Conservation (phyloP, 257 asterid species). For the Nicotiana undulata region DNA sequence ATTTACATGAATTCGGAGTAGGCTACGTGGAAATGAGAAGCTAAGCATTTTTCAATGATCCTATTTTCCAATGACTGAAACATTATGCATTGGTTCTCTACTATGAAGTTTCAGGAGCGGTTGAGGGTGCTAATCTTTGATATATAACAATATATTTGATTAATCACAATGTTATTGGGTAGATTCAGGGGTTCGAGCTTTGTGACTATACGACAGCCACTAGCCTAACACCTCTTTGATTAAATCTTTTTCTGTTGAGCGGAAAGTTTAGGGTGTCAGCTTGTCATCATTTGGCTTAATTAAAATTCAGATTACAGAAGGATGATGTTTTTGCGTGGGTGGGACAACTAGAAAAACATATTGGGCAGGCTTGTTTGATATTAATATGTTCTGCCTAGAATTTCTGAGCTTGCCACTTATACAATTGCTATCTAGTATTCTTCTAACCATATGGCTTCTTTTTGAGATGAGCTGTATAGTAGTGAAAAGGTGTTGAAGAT, state of each 20-base stretch:
- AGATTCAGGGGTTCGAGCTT: background rate
- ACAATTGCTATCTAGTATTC: background rate
- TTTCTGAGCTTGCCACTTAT: background rate
- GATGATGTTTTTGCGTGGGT: background rate
- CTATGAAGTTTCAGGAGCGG: background rate
- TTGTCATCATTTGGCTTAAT: background rate
- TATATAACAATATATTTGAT: background rate
- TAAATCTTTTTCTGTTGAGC: background rate
- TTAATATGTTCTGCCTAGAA: background rate
- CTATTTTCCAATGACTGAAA: background rate
- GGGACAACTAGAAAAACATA: background rate
- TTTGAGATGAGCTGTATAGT: background rate
- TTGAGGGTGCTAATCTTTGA: background rate
- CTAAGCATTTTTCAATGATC: background rate
- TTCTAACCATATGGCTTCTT: background rate
- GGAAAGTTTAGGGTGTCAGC: background rate
- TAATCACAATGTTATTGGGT: background rate
- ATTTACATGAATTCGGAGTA: background rate
- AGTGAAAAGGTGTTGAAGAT: background rate
- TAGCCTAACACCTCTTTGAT: background rate
- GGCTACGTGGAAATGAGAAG: background rate
- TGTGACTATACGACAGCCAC: background rate
- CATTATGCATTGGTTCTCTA: background rate
- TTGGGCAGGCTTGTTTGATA: background rate
- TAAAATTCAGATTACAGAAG: background rate